A percentile compares a stretch with the other conserved stretches of the same genome.
Conservation (phyloP, 2,329 filamentous ascomycete species). For the Didymella arachidicola region DNA sequence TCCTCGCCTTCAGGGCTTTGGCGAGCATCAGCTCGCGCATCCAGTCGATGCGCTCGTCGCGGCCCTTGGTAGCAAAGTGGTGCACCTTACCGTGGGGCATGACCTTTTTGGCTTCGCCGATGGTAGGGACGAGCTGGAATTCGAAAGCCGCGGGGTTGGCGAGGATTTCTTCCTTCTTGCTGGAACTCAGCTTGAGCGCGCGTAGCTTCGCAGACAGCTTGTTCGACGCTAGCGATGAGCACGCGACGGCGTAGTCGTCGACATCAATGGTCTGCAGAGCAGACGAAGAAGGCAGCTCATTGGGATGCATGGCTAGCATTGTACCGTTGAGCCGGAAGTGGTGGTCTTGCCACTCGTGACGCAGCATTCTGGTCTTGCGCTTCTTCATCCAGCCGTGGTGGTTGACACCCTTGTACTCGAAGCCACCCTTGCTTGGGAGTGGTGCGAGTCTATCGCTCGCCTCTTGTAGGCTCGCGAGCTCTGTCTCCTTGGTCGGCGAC, state of each 20-base stretch:
- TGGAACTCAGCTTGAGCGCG: constrained; percentile 67
- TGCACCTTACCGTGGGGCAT: constrained; percentile 75
- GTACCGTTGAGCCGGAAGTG: constrained; percentile 81
- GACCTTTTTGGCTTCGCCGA: constrained; percentile 51
- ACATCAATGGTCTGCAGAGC: constrained; percentile 84
- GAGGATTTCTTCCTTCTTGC: constrained; percentile 62
- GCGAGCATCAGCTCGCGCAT: constrained; percentile 93
- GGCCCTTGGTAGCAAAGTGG: constrained; percentile 87
- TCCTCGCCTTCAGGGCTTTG: constrained; percentile 85
- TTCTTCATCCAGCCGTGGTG: constrained; percentile 94
- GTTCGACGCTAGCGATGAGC: constrained; percentile 77
- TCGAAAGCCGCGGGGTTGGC: constrained; percentile 70
- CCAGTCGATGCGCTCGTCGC: constrained; percentile 96
- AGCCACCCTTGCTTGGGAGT: constrained; percentile 47
- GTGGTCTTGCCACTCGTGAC: constrained; percentile 92
- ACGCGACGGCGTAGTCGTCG: constrained; percentile 87
- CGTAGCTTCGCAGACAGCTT: constrained; percentile 91
- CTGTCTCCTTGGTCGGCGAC: constrained; percentile 43
- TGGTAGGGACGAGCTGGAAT: constrained; percentile 80
- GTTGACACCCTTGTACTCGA: constrained; percentile 61
- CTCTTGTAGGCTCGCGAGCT: constrained; percentile 33
- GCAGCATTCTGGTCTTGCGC: constrained; percentile 85
- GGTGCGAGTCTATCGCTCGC: constrained; percentile 36
- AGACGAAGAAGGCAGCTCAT: constrained; percentile 62
- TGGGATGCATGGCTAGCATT: constrained; percentile 71